phyloP scores from a whole-genome alignment of 345 rosid species.

The Eutrema yunnanense region DNA sequence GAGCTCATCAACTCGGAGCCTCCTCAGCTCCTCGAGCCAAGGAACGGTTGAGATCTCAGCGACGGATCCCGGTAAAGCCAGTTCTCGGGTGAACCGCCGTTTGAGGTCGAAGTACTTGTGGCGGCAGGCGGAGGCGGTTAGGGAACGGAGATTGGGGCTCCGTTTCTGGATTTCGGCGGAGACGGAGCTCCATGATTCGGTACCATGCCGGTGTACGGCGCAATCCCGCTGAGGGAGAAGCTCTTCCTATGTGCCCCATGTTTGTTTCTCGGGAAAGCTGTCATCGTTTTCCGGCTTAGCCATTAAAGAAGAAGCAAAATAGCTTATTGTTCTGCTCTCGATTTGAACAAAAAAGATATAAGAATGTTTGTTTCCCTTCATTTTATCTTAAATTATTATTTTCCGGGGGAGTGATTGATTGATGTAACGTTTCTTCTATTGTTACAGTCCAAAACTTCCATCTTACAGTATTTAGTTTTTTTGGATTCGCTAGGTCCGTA shows the following conservation, averaged over 20 bases:
- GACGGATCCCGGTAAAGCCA: background rate
- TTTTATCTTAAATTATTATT: background rate
- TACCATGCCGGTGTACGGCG: conserved; percentile 55
- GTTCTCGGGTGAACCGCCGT: conserved; percentile 24
- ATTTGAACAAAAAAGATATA: too few species aligned
- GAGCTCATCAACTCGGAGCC: conserved; percentile 56
- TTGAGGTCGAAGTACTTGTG: conserved; percentile 46
- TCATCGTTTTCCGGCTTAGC: conserved; percentile 19
- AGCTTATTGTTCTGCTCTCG: background rate
- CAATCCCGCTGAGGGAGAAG: too few species aligned
- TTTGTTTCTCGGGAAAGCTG: conserved; percentile 20
- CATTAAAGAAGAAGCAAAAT: background rate
- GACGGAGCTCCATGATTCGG: conserved; percentile 48
- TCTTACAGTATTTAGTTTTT: too few species aligned
- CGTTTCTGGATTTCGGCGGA: conserved; percentile 38
- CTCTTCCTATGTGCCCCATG: conserved; percentile 69
- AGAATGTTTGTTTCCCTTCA: background rate
- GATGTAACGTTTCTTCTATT: too few species aligned
- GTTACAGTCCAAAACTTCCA: too few species aligned
- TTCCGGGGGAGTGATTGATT: too few species aligned
- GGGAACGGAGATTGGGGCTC: conserved; percentile 23
- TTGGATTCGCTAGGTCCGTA: too few species aligned
- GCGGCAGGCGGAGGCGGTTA: conserved; percentile 40
- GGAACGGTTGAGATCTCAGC: conserved; percentile 12
- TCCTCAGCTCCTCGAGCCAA: conserved; percentile 45